Percentiles rank a stretch among this genome's conserved stretches.
Conservation (phyloP, 768 basidiomycete genomes). For the Lentinula detonsa region DNA sequence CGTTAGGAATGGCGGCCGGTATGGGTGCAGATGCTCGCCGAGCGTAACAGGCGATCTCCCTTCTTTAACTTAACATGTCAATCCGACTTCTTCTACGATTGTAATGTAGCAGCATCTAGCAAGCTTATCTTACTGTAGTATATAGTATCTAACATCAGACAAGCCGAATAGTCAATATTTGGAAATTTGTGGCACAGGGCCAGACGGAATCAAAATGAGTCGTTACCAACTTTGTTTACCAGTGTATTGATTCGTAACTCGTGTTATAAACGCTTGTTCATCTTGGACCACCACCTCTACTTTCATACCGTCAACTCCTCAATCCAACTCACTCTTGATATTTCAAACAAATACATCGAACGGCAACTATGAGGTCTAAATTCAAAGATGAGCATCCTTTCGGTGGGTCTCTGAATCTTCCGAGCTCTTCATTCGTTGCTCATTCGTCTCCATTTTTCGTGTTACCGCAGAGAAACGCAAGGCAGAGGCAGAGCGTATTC, state of each 20-base stretch:
- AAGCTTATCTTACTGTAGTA: background rate
- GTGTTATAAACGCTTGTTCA: constrained; percentile 1
- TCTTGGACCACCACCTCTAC: background rate
- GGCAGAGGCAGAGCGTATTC: constrained; percentile 96
- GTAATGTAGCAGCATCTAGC: background rate
- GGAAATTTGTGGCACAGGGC: background rate
- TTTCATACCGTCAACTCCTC: background rate
- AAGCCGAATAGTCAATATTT: background rate
- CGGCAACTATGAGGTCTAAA: constrained; percentile 74
- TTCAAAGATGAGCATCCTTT: constrained; percentile 99
- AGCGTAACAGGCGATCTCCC: background rate
- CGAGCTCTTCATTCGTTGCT: constrained; percentile 22
- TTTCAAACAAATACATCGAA: background rate
- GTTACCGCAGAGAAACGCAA: constrained; percentile 87
- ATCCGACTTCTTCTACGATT: background rate
- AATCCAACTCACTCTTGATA: background rate
- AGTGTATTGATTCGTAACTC: background rate
- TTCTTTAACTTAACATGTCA: background rate
- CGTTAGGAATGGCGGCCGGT: constrained; percentile 64
- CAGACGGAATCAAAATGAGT: background rate
- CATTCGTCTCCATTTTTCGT: constrained; percentile 17
- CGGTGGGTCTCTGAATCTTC: constrained; percentile 48
- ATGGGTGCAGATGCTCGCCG: constrained; percentile 40
- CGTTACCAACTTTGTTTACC: background rate
- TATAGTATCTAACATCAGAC: background rate